Conservation (phyloP, 139 green algal genomes). For the Coccomyxa sp. region DNA sequence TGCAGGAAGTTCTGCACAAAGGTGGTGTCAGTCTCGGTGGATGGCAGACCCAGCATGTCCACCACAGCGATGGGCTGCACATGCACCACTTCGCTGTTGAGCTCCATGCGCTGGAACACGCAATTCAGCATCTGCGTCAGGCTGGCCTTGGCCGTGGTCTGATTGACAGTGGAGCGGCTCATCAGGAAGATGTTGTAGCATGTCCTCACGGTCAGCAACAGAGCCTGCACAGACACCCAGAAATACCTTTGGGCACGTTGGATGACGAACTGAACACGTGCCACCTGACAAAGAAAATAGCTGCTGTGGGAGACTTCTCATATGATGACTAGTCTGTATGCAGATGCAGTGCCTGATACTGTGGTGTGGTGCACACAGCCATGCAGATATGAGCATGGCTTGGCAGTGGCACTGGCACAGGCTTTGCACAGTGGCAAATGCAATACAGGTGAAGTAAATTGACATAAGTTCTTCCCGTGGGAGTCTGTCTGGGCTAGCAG, state of each 20-base stretch:
- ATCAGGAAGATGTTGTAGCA: conserved; percentile 97
- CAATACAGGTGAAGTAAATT: too few species aligned
- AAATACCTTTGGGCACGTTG: not conserved
- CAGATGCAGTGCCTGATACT: too few species aligned
- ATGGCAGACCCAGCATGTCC: conserved; percentile 64
- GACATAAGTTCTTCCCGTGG: too few species aligned
- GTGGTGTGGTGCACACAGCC: too few species aligned
- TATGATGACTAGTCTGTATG: too few species aligned
- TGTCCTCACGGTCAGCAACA: conserved; percentile 83
- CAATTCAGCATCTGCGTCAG: conserved; percentile 97
- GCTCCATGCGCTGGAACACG: conserved; percentile 95
- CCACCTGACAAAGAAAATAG: too few species aligned
- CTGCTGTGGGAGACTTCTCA: too few species aligned
- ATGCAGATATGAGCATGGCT: too few species aligned
- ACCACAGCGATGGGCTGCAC: conserved; percentile 56
- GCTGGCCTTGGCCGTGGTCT: conserved; percentile 90
- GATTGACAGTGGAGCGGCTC: conserved; percentile 79
- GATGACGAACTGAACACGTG: too few species aligned
- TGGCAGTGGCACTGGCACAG: too few species aligned
- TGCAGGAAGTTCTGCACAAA: conserved; percentile 86
- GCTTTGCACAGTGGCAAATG: too few species aligned
- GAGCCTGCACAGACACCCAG: conserved; percentile 29
- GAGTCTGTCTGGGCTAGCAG: not conserved
- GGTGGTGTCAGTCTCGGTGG: conserved; percentile 19
- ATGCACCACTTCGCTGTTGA: conserved; percentile 20